Base-by-base conservation (phyloP, 2,329 filamentous ascomycete species). In the Coniella vitis region DNA sequence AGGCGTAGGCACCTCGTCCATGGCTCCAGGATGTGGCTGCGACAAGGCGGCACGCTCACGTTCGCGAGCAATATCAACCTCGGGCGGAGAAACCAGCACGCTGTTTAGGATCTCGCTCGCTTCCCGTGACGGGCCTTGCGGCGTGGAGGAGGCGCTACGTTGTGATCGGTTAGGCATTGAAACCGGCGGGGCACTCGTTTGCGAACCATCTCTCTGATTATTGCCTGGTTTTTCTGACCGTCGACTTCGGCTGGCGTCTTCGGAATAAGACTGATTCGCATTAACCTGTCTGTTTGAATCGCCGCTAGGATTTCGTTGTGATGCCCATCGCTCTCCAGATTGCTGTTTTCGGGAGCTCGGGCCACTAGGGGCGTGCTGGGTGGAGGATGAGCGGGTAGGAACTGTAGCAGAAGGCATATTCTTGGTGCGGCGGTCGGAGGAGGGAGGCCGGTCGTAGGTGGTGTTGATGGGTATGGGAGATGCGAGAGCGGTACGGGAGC, bases 51-150 rank as follows among this genome's bases (percentile, higher is more conserved):
- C 74, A 36, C 87, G 79, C 51, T 86, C 84, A 56, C 77, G 76
- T 63, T 88, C 86, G 51, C 87, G 77, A 48, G 81, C 81, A 49
- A 86, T 69, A 61, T 90, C 87, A 39, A 84, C 81, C 55, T 84
- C 78, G 7, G 87, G 86, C 57, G 88, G 85, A 43, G 85, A 86
- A 21, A 90, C 78, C 54, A 91, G 73, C 54, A 90, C 80, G 53
- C 86, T 80, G 63, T 86, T 87, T 55, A 95, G 76, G 29, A 89
- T 82, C 49, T 90, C 82, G 65, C 85, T 90, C 48, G 86, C 82
- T 64, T 95, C 87, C 51, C 86, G 81, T 13, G 83, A 79, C 12
- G 86, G 74, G 37, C 75, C 76, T 16, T 76, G 77, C 34, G 78
- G 69, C 31, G 78, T 69, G 35, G 76, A 76, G 50, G 77, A 73